These are phyloP conservation scores for Vaccinium myrtillus DNA, from an alignment of 148 eudicot genomes.

Conservation along the genomic window DNA sequence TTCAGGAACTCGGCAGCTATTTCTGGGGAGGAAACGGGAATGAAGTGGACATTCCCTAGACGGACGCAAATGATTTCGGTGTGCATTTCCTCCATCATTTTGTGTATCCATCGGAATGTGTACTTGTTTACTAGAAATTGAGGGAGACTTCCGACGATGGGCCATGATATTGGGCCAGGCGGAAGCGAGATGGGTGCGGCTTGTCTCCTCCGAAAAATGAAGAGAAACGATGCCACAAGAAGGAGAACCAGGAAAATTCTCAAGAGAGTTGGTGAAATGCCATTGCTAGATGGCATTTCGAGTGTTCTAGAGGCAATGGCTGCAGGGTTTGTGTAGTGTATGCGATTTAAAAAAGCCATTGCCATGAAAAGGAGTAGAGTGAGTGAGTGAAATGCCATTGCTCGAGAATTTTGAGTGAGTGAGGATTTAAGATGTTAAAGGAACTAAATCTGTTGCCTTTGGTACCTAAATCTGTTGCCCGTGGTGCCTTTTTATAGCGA, in stretches of 20 bases:
- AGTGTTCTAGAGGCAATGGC: not conserved
- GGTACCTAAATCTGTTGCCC: too few species aligned
- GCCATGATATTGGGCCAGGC: slow-evolving; percentile 31
- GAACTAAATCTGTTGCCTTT: not conserved
- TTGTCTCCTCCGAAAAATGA: not conserved
- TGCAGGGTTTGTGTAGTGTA: not conserved
- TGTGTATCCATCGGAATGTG: slow-evolving; percentile 30
- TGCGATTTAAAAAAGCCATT: not conserved
- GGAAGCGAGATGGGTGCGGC: slow-evolving; percentile 7
- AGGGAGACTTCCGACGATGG: slow-evolving; percentile 7
- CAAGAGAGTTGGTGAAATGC: not conserved
- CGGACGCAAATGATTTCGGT: slow-evolving; percentile 31
- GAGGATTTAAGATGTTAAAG: not conserved
- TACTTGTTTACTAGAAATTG: slow-evolving; percentile 20
- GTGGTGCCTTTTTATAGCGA: not conserved
- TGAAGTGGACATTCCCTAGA: slow-evolving; percentile 26
- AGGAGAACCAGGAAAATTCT: not conserved
- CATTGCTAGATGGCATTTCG: not conserved
- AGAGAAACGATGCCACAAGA: not conserved
- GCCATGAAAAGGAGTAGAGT: not conserved
- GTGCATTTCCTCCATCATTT: slow-evolving; percentile 30
- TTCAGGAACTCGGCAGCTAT: slow-evolving; percentile 24
- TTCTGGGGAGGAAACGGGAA: slow-evolving; percentile 27
- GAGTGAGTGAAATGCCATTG: not conserved
- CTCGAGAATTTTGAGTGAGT: not conserved